These are phyloP conservation scores for Megacollybia marginata DNA, from an alignment of 768 basidiomycete species.

Conservation along the genomic window DNA sequence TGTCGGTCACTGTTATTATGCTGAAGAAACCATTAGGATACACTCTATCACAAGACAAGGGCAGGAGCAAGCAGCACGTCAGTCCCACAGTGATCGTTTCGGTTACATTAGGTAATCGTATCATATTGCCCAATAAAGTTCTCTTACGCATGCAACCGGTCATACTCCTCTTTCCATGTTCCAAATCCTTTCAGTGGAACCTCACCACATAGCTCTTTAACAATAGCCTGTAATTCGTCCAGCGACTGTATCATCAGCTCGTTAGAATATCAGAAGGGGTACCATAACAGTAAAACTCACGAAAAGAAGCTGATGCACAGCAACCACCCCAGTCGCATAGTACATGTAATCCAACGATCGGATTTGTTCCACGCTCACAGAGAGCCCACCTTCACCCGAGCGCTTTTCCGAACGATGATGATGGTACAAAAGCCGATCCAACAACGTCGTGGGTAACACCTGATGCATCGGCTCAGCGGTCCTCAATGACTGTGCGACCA, in stretches of 20 bases:
- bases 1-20: background rate
- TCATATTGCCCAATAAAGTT: too few species aligned
- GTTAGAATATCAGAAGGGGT: background rate
- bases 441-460: conserved; percentile 30
- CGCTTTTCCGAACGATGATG: conserved; percentile 4
- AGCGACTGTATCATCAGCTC: conserved; percentile 16
- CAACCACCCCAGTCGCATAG: conserved; percentile 31
- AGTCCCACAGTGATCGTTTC: too few species aligned
- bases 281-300: conserved; percentile 13
- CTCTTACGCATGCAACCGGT: background rate
- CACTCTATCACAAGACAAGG: too few species aligned
- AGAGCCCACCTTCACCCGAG: background rate
- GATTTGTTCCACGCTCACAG: conserved; percentile 13
- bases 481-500: conserved; percentile 37
- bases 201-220: conserved; percentile 31
- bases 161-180: conserved; percentile 22
- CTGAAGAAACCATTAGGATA: background rate
- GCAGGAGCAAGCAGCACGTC: too few species aligned
- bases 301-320: conserved; percentile 27
- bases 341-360: conserved; percentile 26
- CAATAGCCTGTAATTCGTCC: conserved; percentile 29
- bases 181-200: conserved; percentile 30
- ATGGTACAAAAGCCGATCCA: conserved; percentile 41
- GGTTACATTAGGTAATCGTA: too few species aligned
- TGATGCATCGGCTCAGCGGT: conserved; percentile 37